Evolutionary conservation across 345 rosid species (phyloP).

Genomic region (Clausena lansium): DNA sequence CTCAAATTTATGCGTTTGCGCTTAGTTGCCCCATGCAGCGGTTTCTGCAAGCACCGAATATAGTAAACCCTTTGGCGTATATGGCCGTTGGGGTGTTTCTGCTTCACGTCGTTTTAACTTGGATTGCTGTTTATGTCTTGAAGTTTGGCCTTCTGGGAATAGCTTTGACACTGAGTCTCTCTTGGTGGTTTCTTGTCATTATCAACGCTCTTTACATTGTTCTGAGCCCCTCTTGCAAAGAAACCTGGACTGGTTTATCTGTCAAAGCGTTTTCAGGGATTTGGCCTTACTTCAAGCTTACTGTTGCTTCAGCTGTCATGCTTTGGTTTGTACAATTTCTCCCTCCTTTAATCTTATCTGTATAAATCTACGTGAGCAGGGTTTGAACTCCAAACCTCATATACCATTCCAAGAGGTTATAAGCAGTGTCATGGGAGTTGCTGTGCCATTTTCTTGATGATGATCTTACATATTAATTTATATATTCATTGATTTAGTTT

Average conservation of each 20-base stretch:
- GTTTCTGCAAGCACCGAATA: slow-evolving; percentile 92
- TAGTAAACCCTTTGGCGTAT: slow-evolving; percentile 84
- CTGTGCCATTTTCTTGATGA: no score
- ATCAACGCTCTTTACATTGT: slow-evolving; percentile 50
- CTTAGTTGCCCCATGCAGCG: slow-evolving; percentile 79
- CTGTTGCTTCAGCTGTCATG: slow-evolving; percentile 80
- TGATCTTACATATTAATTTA: not conserved
- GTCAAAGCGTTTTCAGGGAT: slow-evolving; percentile 57
- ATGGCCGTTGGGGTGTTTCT: slow-evolving; percentile 70
- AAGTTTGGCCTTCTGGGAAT: slow-evolving; percentile 57
- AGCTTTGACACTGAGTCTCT: no score
- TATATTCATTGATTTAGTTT: slow-evolving; percentile 41
- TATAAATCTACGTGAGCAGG: not conserved
- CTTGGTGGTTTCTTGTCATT: slow-evolving; percentile 72
- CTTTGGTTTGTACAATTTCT: slow-evolving; percentile 50
- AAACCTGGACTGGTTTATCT: slow-evolving; percentile 80
- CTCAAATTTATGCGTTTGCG: slow-evolving; percentile 77
- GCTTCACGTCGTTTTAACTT: slow-evolving; percentile 54
- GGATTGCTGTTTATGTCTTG: slow-evolving; percentile 53
- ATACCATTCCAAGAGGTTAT: no score
- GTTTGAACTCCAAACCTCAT: no score
- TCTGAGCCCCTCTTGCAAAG: slow-evolving; percentile 64
- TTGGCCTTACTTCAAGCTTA: slow-evolving; percentile 90
- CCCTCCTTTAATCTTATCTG: not conserved
- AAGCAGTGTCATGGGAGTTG: no score